Percentiles rank a stretch among this genome's conserved stretches.
Evolutionary conservation across 2,329 filamentous ascomycete species (phyloP).

Genomic region (Phialemoniopsis sp.): DNA sequence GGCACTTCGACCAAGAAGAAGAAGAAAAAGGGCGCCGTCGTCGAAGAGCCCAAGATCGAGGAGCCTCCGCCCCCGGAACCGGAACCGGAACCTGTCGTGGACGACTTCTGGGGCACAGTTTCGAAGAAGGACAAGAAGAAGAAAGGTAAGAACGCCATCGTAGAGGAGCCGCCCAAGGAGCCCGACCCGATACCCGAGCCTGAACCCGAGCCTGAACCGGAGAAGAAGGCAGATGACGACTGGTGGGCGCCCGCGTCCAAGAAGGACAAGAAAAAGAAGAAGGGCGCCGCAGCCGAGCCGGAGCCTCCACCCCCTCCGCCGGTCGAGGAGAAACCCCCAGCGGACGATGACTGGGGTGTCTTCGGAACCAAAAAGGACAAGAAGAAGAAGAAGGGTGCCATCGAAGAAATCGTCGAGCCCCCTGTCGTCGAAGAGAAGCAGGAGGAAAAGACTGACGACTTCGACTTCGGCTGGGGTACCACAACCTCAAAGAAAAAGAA

Average conservation of each 20-base stretch:
- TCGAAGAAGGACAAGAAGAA: slow-evolving; percentile 34
- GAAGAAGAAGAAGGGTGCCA: slow-evolving; percentile 16
- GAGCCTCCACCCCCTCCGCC: slow-evolving; percentile 4
- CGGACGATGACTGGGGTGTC: slow-evolving; percentile 18
- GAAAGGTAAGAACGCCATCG: slow-evolving; percentile 22
- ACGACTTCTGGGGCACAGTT: slow-evolving; percentile 3
- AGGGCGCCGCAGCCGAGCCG: slow-evolving; percentile 7
- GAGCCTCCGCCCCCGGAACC: slow-evolving; percentile 8
- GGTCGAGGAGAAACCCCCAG: slow-evolving; percentile 12
- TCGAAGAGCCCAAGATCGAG: slow-evolving; percentile 10
- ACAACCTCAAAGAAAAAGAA: slow-evolving; percentile 14
- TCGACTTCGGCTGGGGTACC: slow-evolving; percentile 21
- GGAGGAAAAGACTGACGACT: slow-evolving; percentile 17
- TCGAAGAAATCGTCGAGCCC: slow-evolving; percentile 7
- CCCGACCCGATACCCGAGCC: slow-evolving; percentile 10
- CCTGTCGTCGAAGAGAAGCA: slow-evolving; percentile 8
- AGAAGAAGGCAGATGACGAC: slow-evolving; percentile 16
- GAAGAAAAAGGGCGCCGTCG: slow-evolving; percentile 16
- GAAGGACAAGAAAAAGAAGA: slow-evolving; percentile 42
- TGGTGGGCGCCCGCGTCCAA: slow-evolving; percentile 22
- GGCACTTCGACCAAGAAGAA: slow-evolving; percentile 17
- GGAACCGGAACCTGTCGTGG: slow-evolving; percentile 7
- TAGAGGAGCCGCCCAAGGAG: slow-evolving; percentile 16
- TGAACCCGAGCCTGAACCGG: slow-evolving; percentile 15
- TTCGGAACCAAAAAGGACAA: slow-evolving; percentile 26